Conservation (phyloP, 306 rosid genomes). For the Casuarina equisetifolia region DNA sequence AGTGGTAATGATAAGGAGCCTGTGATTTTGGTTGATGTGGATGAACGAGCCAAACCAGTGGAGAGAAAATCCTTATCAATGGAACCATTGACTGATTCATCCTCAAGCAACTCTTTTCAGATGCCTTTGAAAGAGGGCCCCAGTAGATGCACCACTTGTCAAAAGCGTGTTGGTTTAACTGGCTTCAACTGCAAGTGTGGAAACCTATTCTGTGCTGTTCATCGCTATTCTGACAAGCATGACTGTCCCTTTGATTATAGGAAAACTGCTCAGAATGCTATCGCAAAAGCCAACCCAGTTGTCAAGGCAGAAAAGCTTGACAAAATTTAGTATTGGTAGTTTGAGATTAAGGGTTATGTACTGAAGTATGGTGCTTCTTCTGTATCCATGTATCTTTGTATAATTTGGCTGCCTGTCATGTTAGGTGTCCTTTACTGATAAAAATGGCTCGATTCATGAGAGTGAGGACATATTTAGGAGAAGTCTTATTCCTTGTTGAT, state of each 20-base stretch:
- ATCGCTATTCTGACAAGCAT: slow-evolving; percentile 75
- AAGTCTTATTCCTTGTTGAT: slow-evolving; percentile 45
- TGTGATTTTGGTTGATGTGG: slow-evolving; percentile 29
- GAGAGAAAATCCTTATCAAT: slow-evolving; percentile 29
- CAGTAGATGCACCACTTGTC: slow-evolving; percentile 58
- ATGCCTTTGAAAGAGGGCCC: slow-evolving; percentile 49
- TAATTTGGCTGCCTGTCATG: slow-evolving; percentile 39
- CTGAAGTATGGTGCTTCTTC: slow-evolving; percentile 33
- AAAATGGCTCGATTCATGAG: slow-evolving; percentile 34
- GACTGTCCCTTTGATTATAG: slow-evolving; percentile 61
- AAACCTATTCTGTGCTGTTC: slow-evolving; percentile 54
- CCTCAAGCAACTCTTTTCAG: slow-evolving; percentile 44
- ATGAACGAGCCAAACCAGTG: slow-evolving; percentile 38
- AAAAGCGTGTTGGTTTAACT: slow-evolving; percentile 70
- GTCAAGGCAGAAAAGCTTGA: slow-evolving; percentile 80
- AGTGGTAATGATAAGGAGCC: slow-evolving; percentile 43
- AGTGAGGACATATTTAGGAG: slow-evolving; percentile 39
- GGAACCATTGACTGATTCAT: slow-evolving; percentile 36
- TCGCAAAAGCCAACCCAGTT: slow-evolving; percentile 78
- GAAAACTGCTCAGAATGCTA: slow-evolving; percentile 57
- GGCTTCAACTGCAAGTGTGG: slow-evolving; percentile 85
- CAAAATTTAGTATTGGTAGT: slow-evolving; percentile 52
- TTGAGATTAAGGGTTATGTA: slow-evolving; percentile 26
- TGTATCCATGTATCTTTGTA: slow-evolving; percentile 38
- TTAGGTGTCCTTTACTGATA: slow-evolving; percentile 42